phyloP scores from a whole-genome alignment of 1,139 yeast genomes.

The Kodamaea plutei region DNA sequence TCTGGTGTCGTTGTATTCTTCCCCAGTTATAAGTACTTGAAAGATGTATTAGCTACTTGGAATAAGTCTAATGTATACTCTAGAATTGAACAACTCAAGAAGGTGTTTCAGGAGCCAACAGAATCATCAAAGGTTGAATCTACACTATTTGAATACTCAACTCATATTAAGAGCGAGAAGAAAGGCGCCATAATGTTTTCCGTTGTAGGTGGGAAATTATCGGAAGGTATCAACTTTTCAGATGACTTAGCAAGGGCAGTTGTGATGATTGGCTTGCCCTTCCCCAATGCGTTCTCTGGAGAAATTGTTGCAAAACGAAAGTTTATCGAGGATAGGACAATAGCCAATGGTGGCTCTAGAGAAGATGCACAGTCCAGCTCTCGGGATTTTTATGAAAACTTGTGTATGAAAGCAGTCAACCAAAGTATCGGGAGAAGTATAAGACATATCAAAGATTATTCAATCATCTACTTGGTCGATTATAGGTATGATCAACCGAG shows the following conservation, averaged over 20 bases:
- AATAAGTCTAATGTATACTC: constrained; percentile 26
- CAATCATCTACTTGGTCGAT: constrained; percentile 72
- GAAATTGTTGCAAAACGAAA: constrained; percentile 73
- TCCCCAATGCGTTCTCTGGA: constrained; percentile 80
- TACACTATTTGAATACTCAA: constrained; percentile 49
- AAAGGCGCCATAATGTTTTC: constrained; percentile 71
- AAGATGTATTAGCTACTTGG: constrained; percentile 53
- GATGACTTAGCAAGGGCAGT: constrained; percentile 86
- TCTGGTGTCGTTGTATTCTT: constrained; percentile 77
- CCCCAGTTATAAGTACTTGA: constrained; percentile 77
- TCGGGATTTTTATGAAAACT: constrained; percentile 69
- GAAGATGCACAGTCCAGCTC: constrained; percentile 45
- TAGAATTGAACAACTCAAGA: constrained; percentile 35
- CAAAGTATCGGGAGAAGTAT: constrained; percentile 94
- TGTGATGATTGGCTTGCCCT: constrained; percentile 85
- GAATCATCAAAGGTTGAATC: constrained; percentile 38
- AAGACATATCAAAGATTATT: constrained; percentile 77
- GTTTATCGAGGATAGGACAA: constrained; percentile 51
- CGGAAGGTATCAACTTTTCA: constrained; percentile 92
- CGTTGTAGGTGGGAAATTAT: constrained; percentile 90
- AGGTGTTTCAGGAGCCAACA: constrained; percentile 55
- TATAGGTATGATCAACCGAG: constrained; percentile 46
- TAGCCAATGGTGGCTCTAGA: constrained; percentile 37
- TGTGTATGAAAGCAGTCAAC: constrained; percentile 89
- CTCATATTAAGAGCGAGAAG: constrained; percentile 18